Evolutionary conservation across 306 rosid genomes (phyloP).

Genomic region (Biancaea sappan): DNA sequence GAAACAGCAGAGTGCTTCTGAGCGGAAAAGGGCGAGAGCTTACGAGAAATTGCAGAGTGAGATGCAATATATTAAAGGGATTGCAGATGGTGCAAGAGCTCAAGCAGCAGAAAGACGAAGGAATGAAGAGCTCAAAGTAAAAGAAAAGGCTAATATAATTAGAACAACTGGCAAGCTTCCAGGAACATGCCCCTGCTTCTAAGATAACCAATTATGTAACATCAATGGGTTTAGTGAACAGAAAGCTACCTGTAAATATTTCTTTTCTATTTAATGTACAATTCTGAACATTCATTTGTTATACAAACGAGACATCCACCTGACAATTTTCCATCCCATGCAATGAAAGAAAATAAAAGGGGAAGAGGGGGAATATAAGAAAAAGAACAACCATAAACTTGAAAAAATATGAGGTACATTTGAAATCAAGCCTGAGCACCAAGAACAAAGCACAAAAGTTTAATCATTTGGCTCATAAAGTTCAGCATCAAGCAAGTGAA

Average conservation of each 20-base stretch:
- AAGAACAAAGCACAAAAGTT: neutral
- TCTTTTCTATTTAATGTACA: constrained; percentile 20
- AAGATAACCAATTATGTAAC: constrained; percentile 15
- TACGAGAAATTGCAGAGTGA: constrained; percentile 33
- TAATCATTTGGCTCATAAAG: neutral
- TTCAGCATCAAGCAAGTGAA: no score
- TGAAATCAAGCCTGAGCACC: neutral
- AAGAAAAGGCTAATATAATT: constrained; percentile 60
- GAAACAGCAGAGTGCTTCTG: constrained; percentile 42
- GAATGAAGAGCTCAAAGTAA: constrained; percentile 53
- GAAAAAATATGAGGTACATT: neutral
- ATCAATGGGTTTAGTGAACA: neutral
- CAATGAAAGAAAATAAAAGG: neutral
- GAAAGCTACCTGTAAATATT: constrained; percentile 30
- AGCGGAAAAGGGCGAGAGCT: constrained; percentile 45
- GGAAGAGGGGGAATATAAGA: no score
- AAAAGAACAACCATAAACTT: neutral
- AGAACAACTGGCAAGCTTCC: constrained; percentile 70
- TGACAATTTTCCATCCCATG: neutral
- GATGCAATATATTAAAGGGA: constrained; percentile 46
- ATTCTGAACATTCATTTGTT: constrained; percentile 1
- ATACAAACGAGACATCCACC: neutral
- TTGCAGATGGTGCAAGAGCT: constrained; percentile 62
- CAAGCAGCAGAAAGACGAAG: constrained; percentile 55
- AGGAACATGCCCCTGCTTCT: constrained; percentile 61